Evolutionary conservation across 2,329 filamentous ascomycete genomes (phyloP).

Genomic region (Cladophialophora carrionii): DNA sequence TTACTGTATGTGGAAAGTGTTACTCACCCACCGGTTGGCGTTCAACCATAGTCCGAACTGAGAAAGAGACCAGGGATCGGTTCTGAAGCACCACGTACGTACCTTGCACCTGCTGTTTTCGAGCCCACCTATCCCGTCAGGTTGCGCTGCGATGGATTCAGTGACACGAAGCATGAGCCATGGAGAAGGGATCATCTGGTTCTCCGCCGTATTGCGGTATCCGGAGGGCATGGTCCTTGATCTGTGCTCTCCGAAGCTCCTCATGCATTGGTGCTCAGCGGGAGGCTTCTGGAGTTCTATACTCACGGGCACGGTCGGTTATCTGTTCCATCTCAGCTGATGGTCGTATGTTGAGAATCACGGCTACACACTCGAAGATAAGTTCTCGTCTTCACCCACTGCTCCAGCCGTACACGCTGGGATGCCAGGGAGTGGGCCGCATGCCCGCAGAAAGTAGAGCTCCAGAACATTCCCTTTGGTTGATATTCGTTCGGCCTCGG

Average conservation of each 20-base stretch:
- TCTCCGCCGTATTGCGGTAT: neutral
- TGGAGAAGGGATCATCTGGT: neutral
- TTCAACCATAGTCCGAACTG: neutral
- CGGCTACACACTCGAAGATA: too few species aligned
- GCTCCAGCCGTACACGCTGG: too few species aligned
- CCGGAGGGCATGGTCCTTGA: neutral
- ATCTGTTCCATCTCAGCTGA: too few species aligned
- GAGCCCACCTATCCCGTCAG: neutral
- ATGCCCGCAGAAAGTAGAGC: too few species aligned
- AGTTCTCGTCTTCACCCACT: too few species aligned
- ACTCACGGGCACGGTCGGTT: too few species aligned
- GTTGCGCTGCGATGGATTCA: neutral
- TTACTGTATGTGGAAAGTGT: slow-evolving; percentile 13
- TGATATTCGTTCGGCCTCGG: too few species aligned
- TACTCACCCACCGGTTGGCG: neutral
- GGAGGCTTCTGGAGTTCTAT: neutral
- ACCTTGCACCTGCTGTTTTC: neutral
- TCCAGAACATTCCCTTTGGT: too few species aligned
- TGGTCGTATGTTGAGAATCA: too few species aligned
- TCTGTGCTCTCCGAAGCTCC: neutral
- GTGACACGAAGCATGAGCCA: neutral
- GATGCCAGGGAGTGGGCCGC: too few species aligned
- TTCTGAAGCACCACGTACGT: neutral
- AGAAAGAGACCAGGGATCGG: neutral
- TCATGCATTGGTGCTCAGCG: neutral